Percentiles rank a stretch among this genome's conserved stretches.
Evolutionary conservation across 192 early-diverging fungal species (phyloP).

Genomic region (Spizellomyces punctatus): DNA sequence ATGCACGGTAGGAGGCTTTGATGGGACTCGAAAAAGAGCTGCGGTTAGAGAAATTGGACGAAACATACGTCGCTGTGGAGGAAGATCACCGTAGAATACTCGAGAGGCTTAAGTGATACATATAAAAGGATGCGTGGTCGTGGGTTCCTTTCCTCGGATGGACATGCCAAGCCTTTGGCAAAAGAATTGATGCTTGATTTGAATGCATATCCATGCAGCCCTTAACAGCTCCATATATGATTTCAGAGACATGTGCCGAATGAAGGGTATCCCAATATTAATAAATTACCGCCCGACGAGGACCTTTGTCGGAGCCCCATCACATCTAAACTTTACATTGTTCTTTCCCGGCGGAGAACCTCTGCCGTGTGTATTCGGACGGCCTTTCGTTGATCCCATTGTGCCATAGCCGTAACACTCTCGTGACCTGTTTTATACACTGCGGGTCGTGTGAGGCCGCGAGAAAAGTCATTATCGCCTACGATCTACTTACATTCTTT

Average conservation of each 20-base stretch:
- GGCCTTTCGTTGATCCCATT: constrained; percentile 36
- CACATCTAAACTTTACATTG: too few relatives aligned
- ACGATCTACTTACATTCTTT: constrained; percentile 33
- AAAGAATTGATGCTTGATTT: too few relatives aligned
- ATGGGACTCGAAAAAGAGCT: constrained; percentile 64
- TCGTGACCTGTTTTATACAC: constrained; percentile 44
- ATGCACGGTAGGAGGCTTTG: constrained; percentile 63
- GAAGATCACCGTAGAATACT: constrained; percentile 67
- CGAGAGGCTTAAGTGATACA: neutral
- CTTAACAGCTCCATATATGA: too few relatives aligned
- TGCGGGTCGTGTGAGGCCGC: neutral
- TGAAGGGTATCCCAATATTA: too few relatives aligned
- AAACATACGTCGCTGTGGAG: constrained; percentile 72
- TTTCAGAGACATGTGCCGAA: too few relatives aligned
- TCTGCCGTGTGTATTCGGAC: constrained; percentile 40
- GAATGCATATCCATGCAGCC: too few relatives aligned
- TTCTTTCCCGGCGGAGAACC: constrained; percentile 5
- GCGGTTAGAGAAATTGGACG: constrained; percentile 71
- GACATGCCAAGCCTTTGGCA: too few relatives aligned
- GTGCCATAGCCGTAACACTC: constrained; percentile 27
- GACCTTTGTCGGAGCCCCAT: too few relatives aligned
- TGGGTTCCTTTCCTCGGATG: too few relatives aligned
- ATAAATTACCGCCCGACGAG: too few relatives aligned
- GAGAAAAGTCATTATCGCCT: neutral
- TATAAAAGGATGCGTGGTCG: too few relatives aligned